Evolutionary conservation across 2,329 filamentous ascomycete genomes (phyloP).

Genomic region (Pezicula rhizophila): DNA sequence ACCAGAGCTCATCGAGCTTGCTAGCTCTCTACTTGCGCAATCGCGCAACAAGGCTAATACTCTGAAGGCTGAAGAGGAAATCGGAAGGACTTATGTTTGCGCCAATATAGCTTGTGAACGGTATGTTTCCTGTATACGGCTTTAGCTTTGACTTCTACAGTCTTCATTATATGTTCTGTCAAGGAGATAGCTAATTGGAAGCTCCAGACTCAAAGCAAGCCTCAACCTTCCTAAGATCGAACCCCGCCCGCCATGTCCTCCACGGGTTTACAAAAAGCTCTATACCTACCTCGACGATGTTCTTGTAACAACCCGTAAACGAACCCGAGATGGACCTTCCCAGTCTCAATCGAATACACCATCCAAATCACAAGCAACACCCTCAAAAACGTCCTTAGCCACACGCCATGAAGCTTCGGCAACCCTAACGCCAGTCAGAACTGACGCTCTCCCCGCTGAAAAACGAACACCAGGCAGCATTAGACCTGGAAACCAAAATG

Average conservation of each 20-base stretch:
- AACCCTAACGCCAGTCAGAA: too few species aligned
- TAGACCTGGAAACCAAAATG: conserved; percentile 22
- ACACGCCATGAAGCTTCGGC: too few species aligned
- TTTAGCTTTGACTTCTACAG: background rate
- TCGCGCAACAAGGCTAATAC: conserved; percentile 71
- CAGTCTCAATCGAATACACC: conserved; percentile 1
- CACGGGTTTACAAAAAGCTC: conserved; percentile 76
- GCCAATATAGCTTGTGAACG: conserved; percentile 86
- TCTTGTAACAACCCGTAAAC: conserved; percentile 41
- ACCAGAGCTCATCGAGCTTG: conserved; percentile 62
- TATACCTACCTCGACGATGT: conserved; percentile 74
- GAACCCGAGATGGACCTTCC: conserved; percentile 10
- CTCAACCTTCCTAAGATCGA: conserved; percentile 74
- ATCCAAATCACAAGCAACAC: conserved; percentile 17
- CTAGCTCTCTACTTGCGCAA: conserved; percentile 70
- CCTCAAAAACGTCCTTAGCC: background rate
- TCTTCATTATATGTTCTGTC: conserved; percentile 11
- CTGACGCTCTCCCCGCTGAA: conserved; percentile 3
- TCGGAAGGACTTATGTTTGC: conserved; percentile 78
- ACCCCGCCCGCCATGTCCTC: conserved; percentile 70
- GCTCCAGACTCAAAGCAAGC: conserved; percentile 62
- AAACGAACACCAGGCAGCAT: background rate
- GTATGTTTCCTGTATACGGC: conserved; percentile 34
- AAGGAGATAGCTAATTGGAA: background rate
- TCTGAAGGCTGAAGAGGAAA: conserved; percentile 80